Evolutionary conservation across 73 alveolate genomes (phyloP), one percentile per base, ranked within the genome.

Genomic region (Paramecium primaurelia): DNA sequence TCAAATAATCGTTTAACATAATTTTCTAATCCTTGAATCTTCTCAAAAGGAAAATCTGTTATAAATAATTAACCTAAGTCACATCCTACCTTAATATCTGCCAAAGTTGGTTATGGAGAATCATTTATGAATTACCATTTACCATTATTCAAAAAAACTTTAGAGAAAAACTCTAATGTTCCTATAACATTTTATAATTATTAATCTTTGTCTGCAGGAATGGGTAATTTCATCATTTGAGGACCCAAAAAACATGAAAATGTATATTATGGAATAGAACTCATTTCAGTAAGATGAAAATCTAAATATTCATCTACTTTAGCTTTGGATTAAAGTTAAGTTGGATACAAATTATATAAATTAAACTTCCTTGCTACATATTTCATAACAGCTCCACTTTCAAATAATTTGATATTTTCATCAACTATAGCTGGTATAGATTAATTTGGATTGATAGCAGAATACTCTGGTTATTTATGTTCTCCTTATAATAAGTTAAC

Each of bases 271-370:
- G 88, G 25, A 18, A 75, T 20, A 7, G 60, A 38, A 36, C 20
- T n/a, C 88, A 75, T 75, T 75, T 36, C 58, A 10, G 38, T 75
- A 22, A 20, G 38, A 75, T 75, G 88, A 42, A 75, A 75, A 38
- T 75, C 88, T 38, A 75, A 42, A 38, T 36, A 75, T 75, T 22
- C 8, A 38, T 75, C 88, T 10, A 75, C 37, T 42, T 34, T 40
- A 2, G 91, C 91, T 14, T 80, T 20, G 45, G 44, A 6, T 80
- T 80, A 8, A 6, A 25, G 64, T 22, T 42, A 3, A 4, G 59
- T 38, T 75, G 88, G 88, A 42, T 75, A 36, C 68, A 38, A 36
- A 75, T 75, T 38, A 38, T 38, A 75, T 4, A 75, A 75, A 42
- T 75, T 42, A 34, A 22, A 38, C 18, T 75, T 75, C 47, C 20